These are phyloP conservation scores for Vanrija pseudolonga DNA, from an alignment of 1,284 basidiomycete genomes.

Conservation along the genomic window DNA sequence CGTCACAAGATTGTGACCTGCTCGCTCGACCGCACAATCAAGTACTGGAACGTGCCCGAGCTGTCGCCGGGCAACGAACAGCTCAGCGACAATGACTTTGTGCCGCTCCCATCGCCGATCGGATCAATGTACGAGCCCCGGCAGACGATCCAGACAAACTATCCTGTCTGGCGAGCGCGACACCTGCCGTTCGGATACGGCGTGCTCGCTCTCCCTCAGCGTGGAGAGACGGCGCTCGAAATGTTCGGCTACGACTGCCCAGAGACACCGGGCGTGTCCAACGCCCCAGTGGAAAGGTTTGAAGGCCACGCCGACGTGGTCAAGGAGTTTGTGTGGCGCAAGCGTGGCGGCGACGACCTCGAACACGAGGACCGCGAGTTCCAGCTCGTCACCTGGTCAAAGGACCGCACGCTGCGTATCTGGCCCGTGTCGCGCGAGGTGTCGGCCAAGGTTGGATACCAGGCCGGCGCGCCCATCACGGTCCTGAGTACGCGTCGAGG, in stretches of 20 bases:
- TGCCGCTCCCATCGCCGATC: no score
- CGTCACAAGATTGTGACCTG: conserved; percentile 82
- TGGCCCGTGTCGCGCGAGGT: conserved; percentile 78
- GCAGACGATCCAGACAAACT: conserved; percentile 65
- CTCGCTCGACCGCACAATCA: conserved; percentile 87
- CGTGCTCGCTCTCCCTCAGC: conserved; percentile 81
- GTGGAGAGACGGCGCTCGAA: conserved; percentile 77
- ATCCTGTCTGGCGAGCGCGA: conserved; percentile 92
- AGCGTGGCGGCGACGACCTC: conserved; percentile 53
- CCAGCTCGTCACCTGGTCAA: conserved; percentile 95
- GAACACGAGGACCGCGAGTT: conserved; percentile 66
- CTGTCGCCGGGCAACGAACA: conserved; percentile 20
- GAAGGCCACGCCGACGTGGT: conserved; percentile 90
- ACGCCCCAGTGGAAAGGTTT: conserved; percentile 62
- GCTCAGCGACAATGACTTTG: conserved; percentile 5
- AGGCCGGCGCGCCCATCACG: conserved; percentile 53
- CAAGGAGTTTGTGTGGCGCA: conserved; percentile 97
- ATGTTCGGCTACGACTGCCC: conserved; percentile 61
- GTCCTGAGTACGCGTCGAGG: conserved; percentile 53
- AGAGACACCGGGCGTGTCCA: neutral
- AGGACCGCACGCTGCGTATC: conserved; percentile 85
- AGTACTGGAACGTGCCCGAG: conserved; percentile 63
- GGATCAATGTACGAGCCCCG: no score
- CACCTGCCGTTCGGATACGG: conserved; percentile 90
- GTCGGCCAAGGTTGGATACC: conserved; percentile 49